Base-by-base conservation (phyloP, 2,329 filamentous ascomycete genomes). In the Gnomoniopsis smithogilvyi region DNA sequence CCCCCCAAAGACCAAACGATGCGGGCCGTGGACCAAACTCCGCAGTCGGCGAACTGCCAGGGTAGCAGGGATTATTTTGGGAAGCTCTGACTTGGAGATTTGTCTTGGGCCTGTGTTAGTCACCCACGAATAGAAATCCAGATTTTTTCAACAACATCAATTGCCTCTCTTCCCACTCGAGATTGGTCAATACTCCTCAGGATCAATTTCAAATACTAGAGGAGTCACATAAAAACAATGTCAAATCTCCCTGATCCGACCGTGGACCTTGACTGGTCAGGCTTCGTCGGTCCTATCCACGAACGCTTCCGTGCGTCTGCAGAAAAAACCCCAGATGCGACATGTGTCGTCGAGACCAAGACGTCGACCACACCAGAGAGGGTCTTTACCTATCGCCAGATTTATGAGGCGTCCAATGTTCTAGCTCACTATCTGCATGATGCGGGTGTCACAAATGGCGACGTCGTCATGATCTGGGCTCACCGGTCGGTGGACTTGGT, bases 391-490 rank as follows among this genome's bases (percentile, higher is more conserved):
- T 98, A 97, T 73, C 79, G 80, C 64, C 91, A 96, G 68, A 96
- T 98, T 69, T 83, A 92, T 69, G 89, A 96, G 76, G 88, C 89
- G 0, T 89, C 91, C 33, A 96, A 96, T 70, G 80, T 85, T 19
- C 73, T 97, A 7, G 90, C 92, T 22, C 87, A 96, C 74, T 84
- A 96, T 69, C 80, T 97, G 21, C 83, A 89, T 56, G 80, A 88
- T 53, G 81, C 86, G 67, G 92, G 93, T 59, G 80, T 92, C 63
- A 80, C 86, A 60, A 80, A 86, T 65, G 92, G 92, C 10, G 92
- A 98, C 69, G 92, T 96, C 2, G 92, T 96, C 67, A 96, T 96
- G 91, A 90, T 95, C 63, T 97, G 87, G 70, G 91, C 91, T 58
- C 84, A 96, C 74, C 86, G 93, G 59, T 86, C 86, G 58, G 92